These are phyloP conservation scores for Grosmannia clavigera DNA, from an alignment of 2,329 filamentous ascomycete genomes.

Conservation along the genomic window DNA sequence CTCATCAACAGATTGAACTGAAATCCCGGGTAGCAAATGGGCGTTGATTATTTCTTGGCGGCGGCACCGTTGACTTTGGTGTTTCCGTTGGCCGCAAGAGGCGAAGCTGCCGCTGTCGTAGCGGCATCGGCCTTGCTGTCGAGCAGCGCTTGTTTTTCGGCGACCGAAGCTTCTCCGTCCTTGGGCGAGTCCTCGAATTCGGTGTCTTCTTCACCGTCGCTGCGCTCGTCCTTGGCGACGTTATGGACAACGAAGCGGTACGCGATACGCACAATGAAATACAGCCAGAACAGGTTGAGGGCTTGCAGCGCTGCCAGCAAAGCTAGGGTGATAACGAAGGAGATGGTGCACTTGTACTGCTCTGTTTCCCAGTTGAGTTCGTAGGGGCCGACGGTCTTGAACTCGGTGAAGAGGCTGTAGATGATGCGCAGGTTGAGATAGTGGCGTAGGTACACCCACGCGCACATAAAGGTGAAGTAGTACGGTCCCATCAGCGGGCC, in stretches of 20 bases:
- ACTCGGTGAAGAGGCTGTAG: constrained; percentile 62
- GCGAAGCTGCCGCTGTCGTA: not conserved
- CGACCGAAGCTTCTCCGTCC: not conserved
- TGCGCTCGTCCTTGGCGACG: constrained; percentile 57
- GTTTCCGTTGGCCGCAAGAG: not conserved
- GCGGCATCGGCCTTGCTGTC: not conserved
- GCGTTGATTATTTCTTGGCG: constrained; percentile 9
- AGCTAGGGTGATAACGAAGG: constrained; percentile 52
- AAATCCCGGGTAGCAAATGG: not conserved
- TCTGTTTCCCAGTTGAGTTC: constrained; percentile 63
- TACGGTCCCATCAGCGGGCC: constrained; percentile 67
- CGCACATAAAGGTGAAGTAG: constrained; percentile 67
- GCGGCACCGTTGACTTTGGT: constrained; percentile 11
- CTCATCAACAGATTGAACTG: not conserved
- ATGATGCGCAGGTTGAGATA: constrained; percentile 70
- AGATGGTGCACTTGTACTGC: constrained; percentile 65
- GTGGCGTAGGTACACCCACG: constrained; percentile 87
- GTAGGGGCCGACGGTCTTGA: constrained; percentile 61
- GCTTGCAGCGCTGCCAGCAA: constrained; percentile 58
- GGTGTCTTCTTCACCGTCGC: constrained; percentile 54
- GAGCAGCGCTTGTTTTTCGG: constrained; percentile 16
- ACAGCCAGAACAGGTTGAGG: constrained; percentile 73
- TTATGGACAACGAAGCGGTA: constrained; percentile 55
- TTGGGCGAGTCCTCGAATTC: constrained; percentile 28
- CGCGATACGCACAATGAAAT: constrained; percentile 62